phyloP scores from a whole-genome alignment of 495 filamentous ascomycete species.

The Xylaria flabelliformis region DNA sequence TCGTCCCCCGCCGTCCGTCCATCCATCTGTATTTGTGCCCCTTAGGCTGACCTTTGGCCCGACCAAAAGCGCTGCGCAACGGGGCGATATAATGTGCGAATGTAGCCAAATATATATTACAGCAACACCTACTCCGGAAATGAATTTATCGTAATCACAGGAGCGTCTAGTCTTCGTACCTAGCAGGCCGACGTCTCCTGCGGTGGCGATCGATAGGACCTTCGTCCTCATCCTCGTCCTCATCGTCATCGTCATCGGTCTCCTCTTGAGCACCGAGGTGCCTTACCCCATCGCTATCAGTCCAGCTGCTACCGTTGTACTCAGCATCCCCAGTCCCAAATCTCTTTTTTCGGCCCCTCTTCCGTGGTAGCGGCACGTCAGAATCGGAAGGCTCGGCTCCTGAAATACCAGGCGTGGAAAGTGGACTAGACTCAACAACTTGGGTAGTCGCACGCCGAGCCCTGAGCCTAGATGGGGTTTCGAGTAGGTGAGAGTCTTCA shows the following conservation, averaged over 20 bases:
- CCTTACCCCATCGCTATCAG: slow-evolving; percentile 33
- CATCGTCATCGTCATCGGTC: slow-evolving; percentile 30
- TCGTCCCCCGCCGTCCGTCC: neutral
- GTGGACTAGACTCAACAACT: slow-evolving; percentile 34
- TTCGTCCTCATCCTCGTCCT: slow-evolving; percentile 34
- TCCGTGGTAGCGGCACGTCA: slow-evolving; percentile 28
- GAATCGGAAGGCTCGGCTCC: slow-evolving; percentile 36
- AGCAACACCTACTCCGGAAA: neutral
- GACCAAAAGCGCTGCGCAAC: neutral
- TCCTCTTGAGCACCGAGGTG: slow-evolving; percentile 33
- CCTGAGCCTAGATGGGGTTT: slow-evolving; percentile 33
- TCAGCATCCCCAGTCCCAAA: slow-evolving; percentile 34
- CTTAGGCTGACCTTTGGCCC: neutral
- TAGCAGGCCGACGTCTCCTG: slow-evolving; percentile 33
- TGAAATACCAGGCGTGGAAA: slow-evolving; percentile 34
- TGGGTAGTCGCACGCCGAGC: slow-evolving; percentile 30
- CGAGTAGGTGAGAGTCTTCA: slow-evolving; percentile 28
- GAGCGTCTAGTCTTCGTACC: slow-evolving; percentile 36
- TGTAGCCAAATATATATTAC: slow-evolving; percentile 11
- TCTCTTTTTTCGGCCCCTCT: slow-evolving; percentile 26
- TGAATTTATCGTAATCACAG: neutral
- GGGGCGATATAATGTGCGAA: neutral
- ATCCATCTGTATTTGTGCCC: neutral
- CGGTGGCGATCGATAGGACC: slow-evolving; percentile 32
- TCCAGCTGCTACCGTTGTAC: slow-evolving; percentile 39